Base-by-base conservation (phyloP, 306 rosid genomes). In the Casuarina cunninghamiana region DNA sequence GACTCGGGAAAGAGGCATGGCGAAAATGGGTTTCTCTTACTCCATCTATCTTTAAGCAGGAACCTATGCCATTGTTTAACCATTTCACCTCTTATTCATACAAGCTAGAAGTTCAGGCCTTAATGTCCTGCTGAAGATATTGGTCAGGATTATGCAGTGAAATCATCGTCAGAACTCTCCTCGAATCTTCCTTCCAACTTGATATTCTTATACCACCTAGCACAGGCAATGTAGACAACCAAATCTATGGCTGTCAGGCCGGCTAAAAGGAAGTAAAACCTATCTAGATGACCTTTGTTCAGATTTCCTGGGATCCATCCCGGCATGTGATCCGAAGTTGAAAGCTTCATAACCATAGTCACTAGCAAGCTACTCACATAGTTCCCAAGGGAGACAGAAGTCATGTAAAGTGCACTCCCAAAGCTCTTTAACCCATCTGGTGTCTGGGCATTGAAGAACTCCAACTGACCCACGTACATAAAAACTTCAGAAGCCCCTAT, bases 291-390 rank as follows among this genome's bases (percentile, higher is more conserved):
- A n/a, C n/a, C n/a, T n/a, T n/a, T n/a, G n/a, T n/a, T n/a, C n/a
- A n/a, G n/a, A 86, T 96, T 93, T 79, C 93, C 98, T 0, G 99
- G 99, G 84, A 96, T 96, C 99, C 99, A 96, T 54, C 99, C 99
- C 0, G 96, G 89, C 98, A 91, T 85, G 87, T 91, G 89, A 83
- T 93, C 94, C 81, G 81, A 94, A 0, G 99, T 91, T 11, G 99
- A 96, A 78, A 96, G 85, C 89, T 93, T 93, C 96, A 96, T 96
- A 62, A 96, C 98, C 87, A 96, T 83, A 45, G 92, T 91, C 39
- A 96, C 99, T 16, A 96, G 86, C 81, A 96, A 86, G 79, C 97
- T 91, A 60, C 99, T 96, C 69, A 93, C 97, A 63, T 96, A 96
- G 84, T 96, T 96, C 62, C 99, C 99, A 7, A 96, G 96, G 17